Base-by-base conservation (phyloP, 192 early-diverging fungal species). In the Chytriomyces sp. region DNA sequence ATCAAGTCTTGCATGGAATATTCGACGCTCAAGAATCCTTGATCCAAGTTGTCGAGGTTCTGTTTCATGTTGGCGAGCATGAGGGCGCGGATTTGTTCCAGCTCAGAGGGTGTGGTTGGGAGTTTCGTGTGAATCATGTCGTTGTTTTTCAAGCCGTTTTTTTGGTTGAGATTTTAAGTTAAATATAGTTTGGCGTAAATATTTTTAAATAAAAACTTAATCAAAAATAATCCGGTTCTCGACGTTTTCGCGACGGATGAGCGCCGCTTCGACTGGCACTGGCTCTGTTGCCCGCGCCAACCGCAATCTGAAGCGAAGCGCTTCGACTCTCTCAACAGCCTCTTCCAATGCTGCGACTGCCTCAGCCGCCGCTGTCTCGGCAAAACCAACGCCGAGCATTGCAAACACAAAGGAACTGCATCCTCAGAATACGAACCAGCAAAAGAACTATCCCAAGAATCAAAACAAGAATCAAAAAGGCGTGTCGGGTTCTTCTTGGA, bases 51-150 rank as follows among this genome's bases (percentile, higher is more conserved):
- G 0, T 11, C 46, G 35, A 67, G 28, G 44, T 67, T 67, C 11
- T 20, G 16, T 5, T 67, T 67, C 45, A 45, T 20, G 44, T 67
- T 67, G 26, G 66, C 45, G 9, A n/a, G 66, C 44, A 45, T 45
- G 9, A 67, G 45, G 35, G 11, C 35, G 13, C 23, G 23, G 66
- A 67, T 67, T 45, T 67, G 66, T 13, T 45, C 66, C 20, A 67
- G 66, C 11, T 67, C 43, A 0, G 66, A 28, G 16, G 26, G 66
- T 7, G 28, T 45, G 16, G 66, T n/a, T 8, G 66, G 45, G 3
- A 26, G 44, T 23, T 67, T 43, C 3, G 46, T 47, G 23, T 26
- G 11, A 16, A 46, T 67, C 44, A 16, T 7, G 5, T 67, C 5
- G 35, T 43, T 11, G 45, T 13, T 35, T 45, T 45, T 45, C 8